These are phyloP conservation scores for Hymenoscyphus linearis DNA, from an alignment of 2,329 filamentous ascomycete species.

Conservation along the genomic window DNA sequence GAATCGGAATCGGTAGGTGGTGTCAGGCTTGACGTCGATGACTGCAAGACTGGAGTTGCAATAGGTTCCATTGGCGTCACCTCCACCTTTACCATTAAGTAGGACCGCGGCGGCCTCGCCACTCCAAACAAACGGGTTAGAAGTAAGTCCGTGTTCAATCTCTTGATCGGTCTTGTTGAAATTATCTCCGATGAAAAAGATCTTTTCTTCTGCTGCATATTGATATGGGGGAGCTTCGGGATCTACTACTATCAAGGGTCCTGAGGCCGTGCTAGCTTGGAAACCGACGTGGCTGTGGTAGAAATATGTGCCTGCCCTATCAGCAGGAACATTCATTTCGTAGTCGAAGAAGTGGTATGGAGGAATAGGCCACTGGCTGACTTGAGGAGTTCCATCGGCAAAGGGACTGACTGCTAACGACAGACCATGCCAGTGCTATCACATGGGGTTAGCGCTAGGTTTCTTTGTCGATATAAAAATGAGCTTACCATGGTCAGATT, in stretches of 20 bases:
- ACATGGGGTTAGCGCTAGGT: neutral
- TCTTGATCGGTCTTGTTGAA: conserved; percentile 48
- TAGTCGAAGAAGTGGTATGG: conserved; percentile 49
- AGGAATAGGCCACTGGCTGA: conserved; percentile 47
- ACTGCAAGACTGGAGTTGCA: conserved; percentile 38
- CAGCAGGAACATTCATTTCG: conserved; percentile 39
- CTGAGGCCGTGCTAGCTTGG: conserved; percentile 42
- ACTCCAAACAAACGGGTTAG: conserved; percentile 48
- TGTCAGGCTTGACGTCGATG: conserved; percentile 54
- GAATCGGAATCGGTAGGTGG: conserved; percentile 57
- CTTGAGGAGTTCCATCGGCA: conserved; percentile 43
- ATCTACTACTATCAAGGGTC: conserved; percentile 44
- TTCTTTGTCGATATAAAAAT: no score
- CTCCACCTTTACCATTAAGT: conserved; percentile 51
- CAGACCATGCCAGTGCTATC: conserved; percentile 17
- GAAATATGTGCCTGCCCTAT: conserved; percentile 47
- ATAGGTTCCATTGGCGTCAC: conserved; percentile 32
- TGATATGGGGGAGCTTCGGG: conserved; percentile 40
- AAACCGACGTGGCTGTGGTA: conserved; percentile 51
- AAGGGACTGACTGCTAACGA: conserved; percentile 12
- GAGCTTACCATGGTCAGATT: conserved; percentile 43
- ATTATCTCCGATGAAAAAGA: conserved; percentile 51
- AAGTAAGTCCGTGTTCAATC: conserved; percentile 46
- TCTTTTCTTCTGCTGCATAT: conserved; percentile 59
- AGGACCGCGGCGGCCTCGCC: conserved; percentile 54